Conservation (phyloP, 73 alveolate species). For the Uronychia setigera region DNA sequence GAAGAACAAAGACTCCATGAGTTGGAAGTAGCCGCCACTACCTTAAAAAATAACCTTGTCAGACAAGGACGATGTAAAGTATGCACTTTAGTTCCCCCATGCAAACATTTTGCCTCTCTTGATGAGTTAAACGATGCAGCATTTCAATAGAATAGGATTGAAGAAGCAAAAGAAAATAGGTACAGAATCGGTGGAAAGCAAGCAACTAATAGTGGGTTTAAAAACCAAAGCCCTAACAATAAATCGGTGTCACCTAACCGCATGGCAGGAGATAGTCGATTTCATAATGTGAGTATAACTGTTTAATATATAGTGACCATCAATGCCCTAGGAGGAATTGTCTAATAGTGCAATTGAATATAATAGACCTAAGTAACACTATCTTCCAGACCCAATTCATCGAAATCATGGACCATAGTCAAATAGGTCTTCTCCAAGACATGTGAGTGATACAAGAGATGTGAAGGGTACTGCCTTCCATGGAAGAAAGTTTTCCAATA, state of each 20-base stretch:
- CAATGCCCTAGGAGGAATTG: too few species aligned
- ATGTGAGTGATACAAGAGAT: too few species aligned
- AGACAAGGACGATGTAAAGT: conserved; percentile 51
- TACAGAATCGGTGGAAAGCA: background rate
- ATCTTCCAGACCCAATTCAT: too few species aligned
- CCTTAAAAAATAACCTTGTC: background rate
- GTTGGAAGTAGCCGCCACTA: background rate
- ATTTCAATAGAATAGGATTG: background rate
- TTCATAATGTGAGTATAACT: too few species aligned
- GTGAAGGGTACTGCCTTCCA: background rate
- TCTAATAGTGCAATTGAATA: too few species aligned
- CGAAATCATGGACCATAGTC: too few species aligned
- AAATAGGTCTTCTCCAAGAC: too few species aligned
- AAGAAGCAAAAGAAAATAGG: background rate
- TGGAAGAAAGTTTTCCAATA: background rate
- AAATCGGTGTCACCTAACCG: background rate
- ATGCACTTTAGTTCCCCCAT: conserved; percentile 66
- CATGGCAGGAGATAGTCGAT: too few species aligned
- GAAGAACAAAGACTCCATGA: background rate
- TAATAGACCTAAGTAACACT: too few species aligned
- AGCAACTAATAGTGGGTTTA: background rate
- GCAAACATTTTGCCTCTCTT: conserved; percentile 50
- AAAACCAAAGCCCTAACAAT: background rate
- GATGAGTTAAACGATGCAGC: conserved; percentile 34
- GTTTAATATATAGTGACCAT: too few species aligned